Evolutionary conservation across 257 asterid species (phyloP).

Genomic region (Forsythia suspensa): DNA sequence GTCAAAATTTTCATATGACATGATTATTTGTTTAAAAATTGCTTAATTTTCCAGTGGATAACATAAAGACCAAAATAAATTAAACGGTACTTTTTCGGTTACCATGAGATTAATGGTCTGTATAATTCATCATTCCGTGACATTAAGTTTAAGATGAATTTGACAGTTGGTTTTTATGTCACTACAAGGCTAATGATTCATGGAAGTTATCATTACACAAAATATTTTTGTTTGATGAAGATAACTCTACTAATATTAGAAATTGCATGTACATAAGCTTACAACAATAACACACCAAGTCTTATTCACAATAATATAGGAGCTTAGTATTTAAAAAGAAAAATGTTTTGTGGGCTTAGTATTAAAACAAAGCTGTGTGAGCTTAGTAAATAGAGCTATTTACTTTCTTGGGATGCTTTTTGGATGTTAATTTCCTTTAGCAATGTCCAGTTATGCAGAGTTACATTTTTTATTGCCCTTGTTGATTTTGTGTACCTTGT

Average conservation of each 20-base stretch:
- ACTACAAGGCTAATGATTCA: neutral
- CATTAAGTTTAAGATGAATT: neutral
- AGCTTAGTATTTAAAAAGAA: neutral
- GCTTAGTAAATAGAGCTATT: neutral
- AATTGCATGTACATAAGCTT: too few relatives aligned
- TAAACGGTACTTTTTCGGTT: neutral
- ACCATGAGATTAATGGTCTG: conserved; percentile 5
- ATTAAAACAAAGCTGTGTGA: too few relatives aligned
- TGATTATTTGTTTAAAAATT: conserved; percentile 12
- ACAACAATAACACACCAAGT: neutral
- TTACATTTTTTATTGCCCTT: neutral
- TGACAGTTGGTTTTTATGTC: neutral
- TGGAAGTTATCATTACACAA: neutral
- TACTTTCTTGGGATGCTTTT: neutral
- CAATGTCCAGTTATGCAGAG: neutral
- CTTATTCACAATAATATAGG: neutral
- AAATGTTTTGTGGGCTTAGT: neutral
- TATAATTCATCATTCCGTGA: neutral
- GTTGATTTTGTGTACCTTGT: neutral
- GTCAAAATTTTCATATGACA: conserved; percentile 3
- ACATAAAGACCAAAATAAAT: conserved; percentile 11
- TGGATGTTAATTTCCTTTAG: neutral
- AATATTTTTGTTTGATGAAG: neutral
- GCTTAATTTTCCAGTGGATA: conserved; percentile 8
- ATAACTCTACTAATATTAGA: neutral